A percentile compares a stretch with the other conserved stretches of the same genome.
Conservation (phyloP, 2,329 filamentous ascomycete genomes). For the Colletotrichum spaethianum region DNA sequence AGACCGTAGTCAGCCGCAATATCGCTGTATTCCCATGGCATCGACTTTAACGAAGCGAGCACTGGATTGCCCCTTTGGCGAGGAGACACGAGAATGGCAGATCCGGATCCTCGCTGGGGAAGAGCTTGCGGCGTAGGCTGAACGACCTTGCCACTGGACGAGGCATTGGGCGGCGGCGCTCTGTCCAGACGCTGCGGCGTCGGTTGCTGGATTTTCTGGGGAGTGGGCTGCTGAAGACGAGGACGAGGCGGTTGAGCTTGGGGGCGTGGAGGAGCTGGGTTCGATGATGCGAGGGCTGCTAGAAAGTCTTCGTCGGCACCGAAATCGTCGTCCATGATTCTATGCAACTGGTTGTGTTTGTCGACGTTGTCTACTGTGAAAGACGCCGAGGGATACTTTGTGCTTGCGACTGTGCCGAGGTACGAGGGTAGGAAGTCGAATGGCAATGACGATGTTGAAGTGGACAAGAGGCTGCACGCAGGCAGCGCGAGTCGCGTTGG, state of each 20-base stretch:
- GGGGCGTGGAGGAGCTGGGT: slow-evolving; percentile 48
- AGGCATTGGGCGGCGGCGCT: slow-evolving; percentile 57
- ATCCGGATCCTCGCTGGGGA: slow-evolving; percentile 74
- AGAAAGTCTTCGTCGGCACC: slow-evolving; percentile 71
- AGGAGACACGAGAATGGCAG: slow-evolving; percentile 89
- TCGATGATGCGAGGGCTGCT: slow-evolving; percentile 68
- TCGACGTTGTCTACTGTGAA: not conserved
- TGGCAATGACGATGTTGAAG: not conserved
- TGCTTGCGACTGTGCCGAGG: not conserved
- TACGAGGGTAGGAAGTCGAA: not conserved
- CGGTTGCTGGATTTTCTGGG: slow-evolving; percentile 57
- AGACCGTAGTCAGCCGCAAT: slow-evolving; percentile 96
- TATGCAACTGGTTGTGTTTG: not conserved
- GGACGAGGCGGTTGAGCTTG: slow-evolving; percentile 42
- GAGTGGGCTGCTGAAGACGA: slow-evolving; percentile 56
- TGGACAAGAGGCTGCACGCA: not conserved
- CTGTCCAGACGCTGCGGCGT: slow-evolving; percentile 71
- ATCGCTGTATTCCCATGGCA: slow-evolving; percentile 97
- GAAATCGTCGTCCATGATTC: slow-evolving; percentile 67
- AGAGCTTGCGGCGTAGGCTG: slow-evolving; percentile 93
- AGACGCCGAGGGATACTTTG: not conserved
- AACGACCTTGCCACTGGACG: slow-evolving; percentile 71
- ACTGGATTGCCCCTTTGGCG: slow-evolving; percentile 97
- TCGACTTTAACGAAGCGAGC: slow-evolving; percentile 82
- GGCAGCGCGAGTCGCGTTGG: not conserved